A percentile compares a stretch with the other conserved stretches of the same genome.
These are phyloP conservation scores for Immersiporthe knoxdaviesiana DNA, from an alignment of 2,329 filamentous ascomycete species.

Conservation along the genomic window DNA sequence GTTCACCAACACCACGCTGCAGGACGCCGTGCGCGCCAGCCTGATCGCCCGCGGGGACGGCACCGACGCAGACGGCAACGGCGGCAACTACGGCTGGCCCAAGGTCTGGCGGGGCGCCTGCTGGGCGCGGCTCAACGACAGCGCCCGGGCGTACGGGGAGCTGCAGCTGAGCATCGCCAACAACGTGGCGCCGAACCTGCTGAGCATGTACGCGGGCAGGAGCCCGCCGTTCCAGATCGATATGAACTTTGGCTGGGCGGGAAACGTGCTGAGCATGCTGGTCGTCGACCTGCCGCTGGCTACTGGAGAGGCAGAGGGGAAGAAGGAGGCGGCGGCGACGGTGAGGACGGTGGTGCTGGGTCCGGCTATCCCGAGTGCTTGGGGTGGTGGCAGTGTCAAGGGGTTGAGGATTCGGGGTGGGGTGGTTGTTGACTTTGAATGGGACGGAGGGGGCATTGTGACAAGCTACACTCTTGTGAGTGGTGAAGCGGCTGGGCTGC, in stretches of 20 bases:
- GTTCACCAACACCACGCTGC: conserved; percentile 48
- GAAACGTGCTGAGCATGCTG: conserved; percentile 54
- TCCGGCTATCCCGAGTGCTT: conserved; percentile 50
- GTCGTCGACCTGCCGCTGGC: conserved; percentile 50
- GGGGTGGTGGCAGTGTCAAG: conserved; percentile 48
- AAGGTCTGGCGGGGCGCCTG: conserved; percentile 62
- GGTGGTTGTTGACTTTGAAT: conserved; percentile 47
- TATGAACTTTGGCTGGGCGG: conserved; percentile 58
- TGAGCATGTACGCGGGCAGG: conserved; percentile 54
- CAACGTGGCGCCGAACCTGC: conserved; percentile 54
- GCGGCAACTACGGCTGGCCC: conserved; percentile 56
- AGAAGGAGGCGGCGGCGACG: conserved; percentile 27
- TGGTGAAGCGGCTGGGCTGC: conserved; percentile 23
- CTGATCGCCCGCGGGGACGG: conserved; percentile 38
- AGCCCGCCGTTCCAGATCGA: conserved; percentile 60
- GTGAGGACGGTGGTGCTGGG: conserved; percentile 47
- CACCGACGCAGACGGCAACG: conserved; percentile 20
- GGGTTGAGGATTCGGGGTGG: conserved; percentile 51
- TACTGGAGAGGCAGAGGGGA: no score
- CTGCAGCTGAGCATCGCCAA: conserved; percentile 51
- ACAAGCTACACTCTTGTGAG: conserved; percentile 22
- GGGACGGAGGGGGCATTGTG: conserved; percentile 45
- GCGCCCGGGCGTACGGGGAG: conserved; percentile 51
- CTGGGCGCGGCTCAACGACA: conserved; percentile 59
- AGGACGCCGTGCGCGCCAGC: conserved; percentile 48